Conservation (phyloP, 257 asterid genomes). For the Anisodus tanguticus region DNA sequence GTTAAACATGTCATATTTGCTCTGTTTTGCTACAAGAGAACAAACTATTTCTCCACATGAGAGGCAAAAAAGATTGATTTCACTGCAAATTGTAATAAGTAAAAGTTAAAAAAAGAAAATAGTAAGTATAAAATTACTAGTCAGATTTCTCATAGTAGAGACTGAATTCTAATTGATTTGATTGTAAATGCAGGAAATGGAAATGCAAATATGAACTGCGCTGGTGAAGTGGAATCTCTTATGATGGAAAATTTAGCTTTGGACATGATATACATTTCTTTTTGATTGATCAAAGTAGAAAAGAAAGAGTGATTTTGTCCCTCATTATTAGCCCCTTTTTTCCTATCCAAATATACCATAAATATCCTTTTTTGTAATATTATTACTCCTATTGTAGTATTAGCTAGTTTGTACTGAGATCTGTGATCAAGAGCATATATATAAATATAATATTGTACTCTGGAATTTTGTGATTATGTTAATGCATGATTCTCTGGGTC, state of each 20-base stretch:
- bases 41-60: too few relatives aligned
- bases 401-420: not conserved
- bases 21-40: not conserved
- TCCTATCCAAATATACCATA: not conserved
- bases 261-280: constrained; percentile 68
- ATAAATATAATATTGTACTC: not conserved
- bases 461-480: not conserved
- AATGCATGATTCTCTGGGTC: not conserved
- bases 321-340: not conserved
- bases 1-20: not conserved
- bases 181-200: constrained; percentile 9
- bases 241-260: constrained; percentile 73
- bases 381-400: not conserved
- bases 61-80: too few relatives aligned
- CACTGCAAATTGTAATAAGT: too few relatives aligned
- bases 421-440: not conserved
- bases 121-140: too few relatives aligned
- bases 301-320: not conserved
- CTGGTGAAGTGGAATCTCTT: constrained; percentile 63
- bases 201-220: constrained; percentile 35
- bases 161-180: not conserved
- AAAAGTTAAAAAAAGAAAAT: too few relatives aligned
- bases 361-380: not conserved
- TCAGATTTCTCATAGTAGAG: not conserved
- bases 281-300: constrained; percentile 31